Conservation (phyloP, 768 basidiomycete species). For the Termitomyces sp. region DNA sequence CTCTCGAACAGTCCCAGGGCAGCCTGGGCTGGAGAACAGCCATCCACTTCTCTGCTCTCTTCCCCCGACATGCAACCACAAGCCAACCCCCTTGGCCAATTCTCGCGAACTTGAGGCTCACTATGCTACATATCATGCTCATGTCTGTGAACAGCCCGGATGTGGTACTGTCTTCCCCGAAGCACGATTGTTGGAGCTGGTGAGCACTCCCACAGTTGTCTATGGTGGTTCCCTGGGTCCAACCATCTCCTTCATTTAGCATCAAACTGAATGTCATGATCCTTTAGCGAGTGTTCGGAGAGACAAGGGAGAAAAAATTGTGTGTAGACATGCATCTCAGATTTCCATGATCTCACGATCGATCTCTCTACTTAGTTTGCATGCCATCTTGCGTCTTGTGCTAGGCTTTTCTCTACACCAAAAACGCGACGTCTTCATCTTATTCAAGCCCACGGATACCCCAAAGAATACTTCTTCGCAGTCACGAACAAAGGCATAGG, state of each 20-base stretch:
- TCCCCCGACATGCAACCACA: constrained; percentile 76
- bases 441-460: constrained; percentile 76
- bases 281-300: constrained; percentile 72
- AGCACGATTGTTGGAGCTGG: constrained; percentile 69
- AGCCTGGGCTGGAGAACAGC: constrained; percentile 11
- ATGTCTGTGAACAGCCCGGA: constrained; percentile 65
- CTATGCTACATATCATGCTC: constrained; percentile 80
- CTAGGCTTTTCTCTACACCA: constrained; percentile 61
- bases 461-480: constrained; percentile 87
- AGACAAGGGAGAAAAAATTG: constrained; percentile 84
- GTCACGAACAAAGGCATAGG: constrained; percentile 91
- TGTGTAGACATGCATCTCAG: constrained; percentile 29
- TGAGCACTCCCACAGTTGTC: constrained; percentile 35
- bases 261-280: constrained; percentile 87
- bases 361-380: constrained; percentile 49
- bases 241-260: constrained; percentile 32
- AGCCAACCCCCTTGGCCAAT: constrained; percentile 58
- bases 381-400: constrained; percentile 63
- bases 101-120: constrained; percentile 74
- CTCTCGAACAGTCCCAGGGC: constrained; percentile 20
- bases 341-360: background rate
- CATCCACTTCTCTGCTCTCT: constrained; percentile 61
- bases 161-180: constrained; percentile 88
- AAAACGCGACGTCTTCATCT: constrained; percentile 78
- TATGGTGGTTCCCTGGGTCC: background rate